phyloP scores from a whole-genome alignment of 495 filamentous ascomycete species.

The Talaromyces liani region DNA sequence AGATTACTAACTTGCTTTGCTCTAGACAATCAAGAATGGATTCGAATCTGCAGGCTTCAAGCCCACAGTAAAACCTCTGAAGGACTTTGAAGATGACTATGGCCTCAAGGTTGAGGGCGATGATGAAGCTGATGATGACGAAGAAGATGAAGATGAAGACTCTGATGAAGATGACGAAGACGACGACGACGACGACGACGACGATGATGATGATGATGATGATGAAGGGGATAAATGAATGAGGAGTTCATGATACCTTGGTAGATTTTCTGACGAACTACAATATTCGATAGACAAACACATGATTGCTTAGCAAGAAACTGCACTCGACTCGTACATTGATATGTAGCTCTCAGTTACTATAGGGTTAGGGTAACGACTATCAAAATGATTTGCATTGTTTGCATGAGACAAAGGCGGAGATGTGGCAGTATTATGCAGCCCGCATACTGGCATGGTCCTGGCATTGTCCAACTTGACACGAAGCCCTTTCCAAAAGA shows the following conservation, averaged over 20 bases:
- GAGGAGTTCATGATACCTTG: neutral
- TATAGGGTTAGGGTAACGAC: neutral
- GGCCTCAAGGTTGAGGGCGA: slow-evolving; percentile 66
- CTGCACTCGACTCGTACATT: neutral
- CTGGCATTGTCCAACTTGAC: slow-evolving; percentile 1
- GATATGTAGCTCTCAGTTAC: neutral
- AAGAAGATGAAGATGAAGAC: slow-evolving; percentile 46
- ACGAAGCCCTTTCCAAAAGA: slow-evolving; percentile 2
- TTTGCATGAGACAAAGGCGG: slow-evolving; percentile 3
- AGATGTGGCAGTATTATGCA: neutral
- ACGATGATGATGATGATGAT: slow-evolving; percentile 9
- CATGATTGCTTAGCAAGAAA: neutral
- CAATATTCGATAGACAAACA: neutral
- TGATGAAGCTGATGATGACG: slow-evolving; percentile 57
- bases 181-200: slow-evolving; percentile 4
- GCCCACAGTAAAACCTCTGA: slow-evolving; percentile 64
- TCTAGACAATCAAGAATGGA: slow-evolving; percentile 59
- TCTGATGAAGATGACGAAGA: slow-evolving; percentile 19
- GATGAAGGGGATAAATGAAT: slow-evolving; percentile 17
- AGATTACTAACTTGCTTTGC: slow-evolving; percentile 7
- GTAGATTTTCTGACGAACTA: neutral
- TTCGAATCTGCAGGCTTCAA: slow-evolving; percentile 72
- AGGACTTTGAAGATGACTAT: slow-evolving; percentile 86
- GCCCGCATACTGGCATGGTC: neutral
- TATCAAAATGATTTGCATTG: neutral